Percentiles rank a stretch among this genome's conserved stretches.
Evolutionary conservation across 768 basidiomycete genomes (phyloP).

Genomic region (Daedaleopsis sinensis): DNA sequence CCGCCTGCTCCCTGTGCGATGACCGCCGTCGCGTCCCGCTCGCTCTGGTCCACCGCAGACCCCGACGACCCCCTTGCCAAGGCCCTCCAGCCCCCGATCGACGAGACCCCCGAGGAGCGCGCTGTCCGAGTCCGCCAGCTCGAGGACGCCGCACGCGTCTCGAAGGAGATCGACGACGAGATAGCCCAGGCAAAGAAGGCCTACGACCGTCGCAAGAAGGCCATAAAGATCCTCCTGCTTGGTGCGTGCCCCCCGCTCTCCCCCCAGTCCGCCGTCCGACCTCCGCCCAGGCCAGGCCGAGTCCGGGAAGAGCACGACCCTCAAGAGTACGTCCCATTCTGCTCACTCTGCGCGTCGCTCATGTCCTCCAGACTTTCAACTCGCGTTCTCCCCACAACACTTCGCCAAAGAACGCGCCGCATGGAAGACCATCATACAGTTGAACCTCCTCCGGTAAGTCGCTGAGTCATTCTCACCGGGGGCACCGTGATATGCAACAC

Average conservation of each 20-base stretch:
- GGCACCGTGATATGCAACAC: no score
- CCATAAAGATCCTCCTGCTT: conserved; percentile 57
- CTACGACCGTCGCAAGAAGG: conserved; percentile 52
- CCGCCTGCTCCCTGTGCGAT: conserved; percentile 1
- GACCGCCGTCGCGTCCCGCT: conserved; percentile 8
- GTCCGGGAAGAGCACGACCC: conserved; percentile 53
- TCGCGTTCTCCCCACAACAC: conserved; percentile 62
- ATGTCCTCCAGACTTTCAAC: conserved; percentile 58
- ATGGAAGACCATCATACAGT: conserved; percentile 69
- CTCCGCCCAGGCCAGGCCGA: conserved; percentile 54
- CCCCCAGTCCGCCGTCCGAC: not conserved
- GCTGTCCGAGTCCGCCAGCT: conserved; percentile 35
- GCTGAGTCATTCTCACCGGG: not conserved
- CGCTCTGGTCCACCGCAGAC: conserved; percentile 14
- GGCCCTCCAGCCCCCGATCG: conserved; percentile 35
- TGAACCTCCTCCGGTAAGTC: conserved; percentile 65
- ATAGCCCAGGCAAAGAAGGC: conserved; percentile 48
- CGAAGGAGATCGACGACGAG: conserved; percentile 51
- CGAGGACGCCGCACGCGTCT: conserved; percentile 47
- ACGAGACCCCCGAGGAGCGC: conserved; percentile 42
- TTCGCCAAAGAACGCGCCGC: conserved; percentile 59
- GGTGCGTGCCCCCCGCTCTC: conserved; percentile 37
- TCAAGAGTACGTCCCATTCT: conserved; percentile 30
- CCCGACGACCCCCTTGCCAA: conserved; percentile 38
- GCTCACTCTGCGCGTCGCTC: not conserved